Percentiles rank a stretch among this genome's conserved stretches.
phyloP scores from a whole-genome alignment of 2,329 filamentous ascomycete genomes.

The Dissoconium aciculare region DNA sequence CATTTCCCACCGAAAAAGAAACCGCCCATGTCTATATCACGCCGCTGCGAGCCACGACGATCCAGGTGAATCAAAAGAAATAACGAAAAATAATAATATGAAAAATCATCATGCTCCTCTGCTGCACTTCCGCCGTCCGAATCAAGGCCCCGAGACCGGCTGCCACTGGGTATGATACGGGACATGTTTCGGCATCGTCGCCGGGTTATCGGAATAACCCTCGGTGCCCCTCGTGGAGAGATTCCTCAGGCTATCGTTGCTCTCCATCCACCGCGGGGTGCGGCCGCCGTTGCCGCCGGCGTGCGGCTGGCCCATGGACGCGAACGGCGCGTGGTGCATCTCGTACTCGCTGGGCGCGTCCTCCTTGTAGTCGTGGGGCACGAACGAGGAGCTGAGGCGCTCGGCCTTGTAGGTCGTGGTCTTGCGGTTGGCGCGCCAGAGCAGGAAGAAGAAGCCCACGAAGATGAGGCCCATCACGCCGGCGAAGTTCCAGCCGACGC shows the following conservation, averaged over 20 bases:
- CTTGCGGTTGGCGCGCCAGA: conserved; percentile 8
- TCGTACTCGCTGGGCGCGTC: conserved; percentile 11
- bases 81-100: no score
- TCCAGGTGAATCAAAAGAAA: no score
- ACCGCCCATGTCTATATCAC: no score
- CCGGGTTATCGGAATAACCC: neutral
- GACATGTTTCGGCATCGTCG: no score
- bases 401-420: conserved; percentile 14
- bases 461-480: conserved; percentile 12
- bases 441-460: conserved; percentile 5
- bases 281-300: no score
- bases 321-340: conserved; percentile 10
- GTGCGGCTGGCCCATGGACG: conserved; percentile 10
- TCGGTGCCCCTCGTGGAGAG: neutral
- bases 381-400: conserved; percentile 5
- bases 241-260: conserved; percentile 6
- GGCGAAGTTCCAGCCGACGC: conserved; percentile 45
- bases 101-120: no score
- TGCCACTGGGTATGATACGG: conserved; percentile 1
- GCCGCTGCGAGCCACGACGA: no score
- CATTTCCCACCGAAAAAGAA: no score
- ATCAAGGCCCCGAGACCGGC: neutral
- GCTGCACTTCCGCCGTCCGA: no score
- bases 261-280: conserved; percentile 6
- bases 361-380: conserved; percentile 5